phyloP scores from a whole-genome alignment of 2,329 filamentous ascomycete genomes.

The Cucurbitaria berberidis region DNA sequence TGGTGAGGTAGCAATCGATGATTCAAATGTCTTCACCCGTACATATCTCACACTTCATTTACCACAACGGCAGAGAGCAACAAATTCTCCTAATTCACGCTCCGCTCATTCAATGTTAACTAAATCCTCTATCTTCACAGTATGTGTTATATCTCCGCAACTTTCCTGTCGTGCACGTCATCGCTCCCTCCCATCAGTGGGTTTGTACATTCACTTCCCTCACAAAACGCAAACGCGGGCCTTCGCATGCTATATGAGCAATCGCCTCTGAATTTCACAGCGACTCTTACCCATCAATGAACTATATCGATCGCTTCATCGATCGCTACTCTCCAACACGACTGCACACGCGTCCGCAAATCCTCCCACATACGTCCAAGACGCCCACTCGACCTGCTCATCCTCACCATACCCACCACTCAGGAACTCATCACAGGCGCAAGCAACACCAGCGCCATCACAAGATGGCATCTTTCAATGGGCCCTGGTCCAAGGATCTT shows the following conservation, averaged over 20 bases:
- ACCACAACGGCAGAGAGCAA: conserved; percentile 1
- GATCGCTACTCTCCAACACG: conserved; percentile 2
- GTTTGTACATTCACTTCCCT: conserved; percentile 6
- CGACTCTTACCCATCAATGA: conserved; percentile 4
- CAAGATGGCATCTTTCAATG: conserved; percentile 28
- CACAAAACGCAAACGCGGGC: conserved; percentile 1
- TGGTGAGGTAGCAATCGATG: neutral
- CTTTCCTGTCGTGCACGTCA: neutral
- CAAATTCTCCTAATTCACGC: neutral
- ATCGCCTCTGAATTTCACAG: neutral
- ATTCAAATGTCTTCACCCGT: conserved; percentile 4
- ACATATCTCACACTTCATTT: neutral
- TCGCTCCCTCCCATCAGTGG: neutral
- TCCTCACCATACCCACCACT: neutral
- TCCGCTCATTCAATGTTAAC: neutral
- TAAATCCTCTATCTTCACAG: neutral
- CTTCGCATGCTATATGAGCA: conserved; percentile 6
- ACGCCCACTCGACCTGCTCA: neutral
- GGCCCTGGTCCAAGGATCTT: conserved; percentile 36
- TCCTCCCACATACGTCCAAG: neutral
- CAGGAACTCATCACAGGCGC: conserved; percentile 6
- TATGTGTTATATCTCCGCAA: neutral
- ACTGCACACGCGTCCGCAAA: neutral
- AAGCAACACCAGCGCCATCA: conserved; percentile 7
- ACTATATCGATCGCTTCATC: conserved; percentile 18